phyloP scores from a whole-genome alignment of 352 stramenopile genomes.

The Globisporangium sylvaticum region DNA sequence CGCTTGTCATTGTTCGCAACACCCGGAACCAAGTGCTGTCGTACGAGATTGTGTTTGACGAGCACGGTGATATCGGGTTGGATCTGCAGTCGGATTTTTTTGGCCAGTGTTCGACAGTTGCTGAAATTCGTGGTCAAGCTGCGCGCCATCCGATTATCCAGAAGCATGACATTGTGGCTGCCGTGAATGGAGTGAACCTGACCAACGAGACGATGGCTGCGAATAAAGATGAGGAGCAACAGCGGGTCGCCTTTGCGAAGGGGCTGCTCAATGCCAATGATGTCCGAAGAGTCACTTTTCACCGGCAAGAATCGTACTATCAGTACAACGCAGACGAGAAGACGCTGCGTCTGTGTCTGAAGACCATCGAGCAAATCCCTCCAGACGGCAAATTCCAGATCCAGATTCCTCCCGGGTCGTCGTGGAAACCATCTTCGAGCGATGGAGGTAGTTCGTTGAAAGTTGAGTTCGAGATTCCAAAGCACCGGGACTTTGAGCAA shows the following conservation, averaged over 20 bases:
- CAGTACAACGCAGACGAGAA: slow-evolving; percentile 28
- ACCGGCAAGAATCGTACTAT: slow-evolving; percentile 52
- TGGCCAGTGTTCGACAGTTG: slow-evolving; percentile 46
- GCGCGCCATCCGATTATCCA: slow-evolving; percentile 42
- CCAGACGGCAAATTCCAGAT: slow-evolving; percentile 28
- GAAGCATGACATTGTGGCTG: slow-evolving; percentile 50
- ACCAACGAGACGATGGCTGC: slow-evolving; percentile 22
- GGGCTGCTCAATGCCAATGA: slow-evolving; percentile 22
- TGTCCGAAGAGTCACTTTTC: slow-evolving; percentile 36
- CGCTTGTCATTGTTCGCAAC: slow-evolving; percentile 48
- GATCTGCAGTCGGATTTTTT: slow-evolving; percentile 53
- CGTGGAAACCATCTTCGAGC: slow-evolving; percentile 22
- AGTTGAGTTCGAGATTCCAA: slow-evolving; percentile 29
- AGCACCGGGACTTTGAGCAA: slow-evolving; percentile 30
- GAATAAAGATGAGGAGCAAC: slow-evolving; percentile 30
- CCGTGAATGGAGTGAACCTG: slow-evolving; percentile 28
- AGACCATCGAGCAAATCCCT: slow-evolving; percentile 32
- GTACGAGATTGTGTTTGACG: slow-evolving; percentile 56
- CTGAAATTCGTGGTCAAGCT: slow-evolving; percentile 29
- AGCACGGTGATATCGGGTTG: slow-evolving; percentile 36
- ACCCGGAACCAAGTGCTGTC: slow-evolving; percentile 61
- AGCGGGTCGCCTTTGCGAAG: slow-evolving; percentile 25
- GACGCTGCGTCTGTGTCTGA: slow-evolving; percentile 30
- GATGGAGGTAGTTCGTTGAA: slow-evolving; percentile 14
- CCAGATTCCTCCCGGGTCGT: slow-evolving; percentile 21